Conservation (phyloP, 805 yeast species). For the Saturnispora saitoi region DNA sequence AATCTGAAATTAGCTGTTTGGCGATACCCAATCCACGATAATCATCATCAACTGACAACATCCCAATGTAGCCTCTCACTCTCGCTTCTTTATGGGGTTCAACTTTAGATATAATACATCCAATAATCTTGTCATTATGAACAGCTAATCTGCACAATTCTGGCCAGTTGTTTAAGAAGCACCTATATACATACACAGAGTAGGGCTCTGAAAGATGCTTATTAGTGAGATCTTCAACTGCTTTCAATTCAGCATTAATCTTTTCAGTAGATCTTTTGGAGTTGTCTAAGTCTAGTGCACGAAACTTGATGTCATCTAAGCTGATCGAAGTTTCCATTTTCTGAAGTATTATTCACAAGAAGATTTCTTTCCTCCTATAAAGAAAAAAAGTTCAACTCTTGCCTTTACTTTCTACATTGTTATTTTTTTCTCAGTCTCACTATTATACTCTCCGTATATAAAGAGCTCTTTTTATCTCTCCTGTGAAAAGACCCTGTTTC, state of each 20-base stretch:
- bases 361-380: too few relatives aligned
- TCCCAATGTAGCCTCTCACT: constrained; percentile 87
- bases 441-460: too few relatives aligned
- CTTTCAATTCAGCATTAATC: constrained; percentile 36
- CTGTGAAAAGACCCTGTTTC: too few relatives aligned
- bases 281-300: not conserved
- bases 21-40: constrained; percentile 82
- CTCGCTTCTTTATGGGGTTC: constrained; percentile 70
- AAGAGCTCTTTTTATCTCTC: too few relatives aligned
- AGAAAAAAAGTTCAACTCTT: too few relatives aligned
- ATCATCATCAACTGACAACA: constrained; percentile 75
- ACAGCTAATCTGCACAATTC: constrained; percentile 63
- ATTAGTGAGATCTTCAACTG: constrained; percentile 50
- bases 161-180: constrained; percentile 88
- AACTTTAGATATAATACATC: constrained; percentile 75
- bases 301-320: constrained; percentile 6
- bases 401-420: too few relatives aligned
- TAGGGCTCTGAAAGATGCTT: constrained; percentile 87
- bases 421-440: too few relatives aligned
- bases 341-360: constrained; percentile 2
- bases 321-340: too few relatives aligned
- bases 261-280: constrained; percentile 5
- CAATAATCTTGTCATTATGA: constrained; percentile 43
- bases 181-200: constrained; percentile 86
- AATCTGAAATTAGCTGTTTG: constrained; percentile 51